Evolutionary conservation across 2,329 filamentous ascomycete species (phyloP), one percentile per base, ranked within the genome.

Genomic region (Ciborinia camelliae): DNA sequence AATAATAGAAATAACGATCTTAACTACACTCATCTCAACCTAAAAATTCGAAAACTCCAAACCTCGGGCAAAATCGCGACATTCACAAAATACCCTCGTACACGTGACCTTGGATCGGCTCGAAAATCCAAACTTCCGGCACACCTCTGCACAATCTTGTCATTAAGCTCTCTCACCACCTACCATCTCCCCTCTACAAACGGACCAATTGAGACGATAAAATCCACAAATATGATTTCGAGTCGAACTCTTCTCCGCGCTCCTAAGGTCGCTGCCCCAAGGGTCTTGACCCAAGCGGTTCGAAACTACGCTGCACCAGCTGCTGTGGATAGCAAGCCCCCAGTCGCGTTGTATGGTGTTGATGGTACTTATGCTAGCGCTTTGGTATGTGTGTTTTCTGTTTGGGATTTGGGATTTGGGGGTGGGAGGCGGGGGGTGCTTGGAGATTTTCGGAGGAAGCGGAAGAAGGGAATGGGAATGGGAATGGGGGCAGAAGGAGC

Each of bases 331-430:
- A 81, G 87, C 79, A 93, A 91, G 84, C 88, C 94, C 75, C 95
- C 95, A 73, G 84, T 97, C 77, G 86, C 93, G 75, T 86, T 99
- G 76, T 99, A 92, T 81, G 95, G 95, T 74, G 83, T 99, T 77
- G 95, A 98, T 81, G 95, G 95, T 80, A 98, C 94, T 78, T 99
- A 99, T 83, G 95, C 95, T 79, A 92, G 90, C 82, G 95, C 95
- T 83, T 86, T 99, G 88, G 95, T 99, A 94, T 79, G 91, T 78
- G 66, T 62, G 59, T 47, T 58, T 32, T 47, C 14, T 62, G 30
- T 26, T 57, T 45, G 35, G 30, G 14, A 7, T 20, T 26, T 23
- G 39, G 52, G 20, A 4, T n/a, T n/a, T n/a, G 50, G 43, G 14
- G 28, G 55, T 45, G 43, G 14, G 28, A 52, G 55, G 15, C 48